A percentile compares a stretch with the other conserved stretches of the same genome.
These are phyloP conservation scores for Penicillium brevicompactum DNA, from an alignment of 2,329 filamentous ascomycete species.

Conservation along the genomic window DNA sequence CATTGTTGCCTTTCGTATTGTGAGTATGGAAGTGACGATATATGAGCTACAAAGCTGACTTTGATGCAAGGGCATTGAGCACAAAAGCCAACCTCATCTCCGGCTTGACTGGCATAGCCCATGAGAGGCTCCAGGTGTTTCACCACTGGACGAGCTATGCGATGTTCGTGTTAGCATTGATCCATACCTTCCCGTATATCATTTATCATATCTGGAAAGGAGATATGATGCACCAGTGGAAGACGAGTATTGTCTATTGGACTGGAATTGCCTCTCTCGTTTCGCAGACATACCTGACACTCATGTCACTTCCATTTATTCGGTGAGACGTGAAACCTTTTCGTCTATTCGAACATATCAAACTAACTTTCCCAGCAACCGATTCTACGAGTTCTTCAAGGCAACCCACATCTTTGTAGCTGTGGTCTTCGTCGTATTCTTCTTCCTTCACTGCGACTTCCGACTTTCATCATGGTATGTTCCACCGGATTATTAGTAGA, in stretches of 20 bases:
- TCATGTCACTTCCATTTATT: constrained; percentile 55
- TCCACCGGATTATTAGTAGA: background rate
- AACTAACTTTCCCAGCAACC: constrained; percentile 39
- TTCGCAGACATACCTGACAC: constrained; percentile 57
- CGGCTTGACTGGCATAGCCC: constrained; percentile 56
- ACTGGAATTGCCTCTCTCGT: constrained; percentile 59
- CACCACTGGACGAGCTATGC: constrained; percentile 59
- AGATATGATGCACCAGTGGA: constrained; percentile 52
- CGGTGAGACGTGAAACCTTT: constrained; percentile 40
- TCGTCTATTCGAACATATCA: background rate
- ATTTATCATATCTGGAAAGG: constrained; percentile 53
- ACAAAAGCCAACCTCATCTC: constrained; percentile 62
- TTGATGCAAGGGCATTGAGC: constrained; percentile 43
- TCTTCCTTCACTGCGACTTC: constrained; percentile 62
- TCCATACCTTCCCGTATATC: constrained; percentile 64
- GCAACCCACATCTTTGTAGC: constrained; percentile 55
- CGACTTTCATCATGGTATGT: constrained; percentile 54
- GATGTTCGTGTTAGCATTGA: constrained; percentile 58
- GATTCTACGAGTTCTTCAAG: constrained; percentile 63
- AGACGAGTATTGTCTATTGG: constrained; percentile 53
- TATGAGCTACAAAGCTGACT: constrained; percentile 4
- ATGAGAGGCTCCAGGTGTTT: constrained; percentile 59
- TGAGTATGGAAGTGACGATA: constrained; percentile 15
- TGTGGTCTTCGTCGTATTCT: constrained; percentile 57
- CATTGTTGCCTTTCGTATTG: constrained; percentile 55